phyloP scores from a whole-genome alignment of 768 basidiomycete genomes.

The Tricholoma sp. region DNA sequence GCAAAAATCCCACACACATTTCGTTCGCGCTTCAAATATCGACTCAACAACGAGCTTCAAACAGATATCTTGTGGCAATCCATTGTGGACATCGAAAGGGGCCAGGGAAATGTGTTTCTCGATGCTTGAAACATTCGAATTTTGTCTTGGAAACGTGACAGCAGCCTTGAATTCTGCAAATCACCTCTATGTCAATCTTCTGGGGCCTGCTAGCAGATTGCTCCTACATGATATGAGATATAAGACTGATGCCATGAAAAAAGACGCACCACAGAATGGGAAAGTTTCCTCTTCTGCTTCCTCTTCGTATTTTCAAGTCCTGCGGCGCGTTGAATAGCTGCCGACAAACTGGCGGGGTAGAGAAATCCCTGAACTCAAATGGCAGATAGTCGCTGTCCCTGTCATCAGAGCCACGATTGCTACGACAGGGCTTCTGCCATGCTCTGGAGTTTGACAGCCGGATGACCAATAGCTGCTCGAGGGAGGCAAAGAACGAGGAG shows the following conservation, averaged over 20 bases:
- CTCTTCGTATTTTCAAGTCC: background rate
- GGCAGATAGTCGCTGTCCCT: slow-evolving; percentile 10
- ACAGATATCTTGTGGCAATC: slow-evolving; percentile 13
- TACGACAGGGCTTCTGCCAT: background rate
- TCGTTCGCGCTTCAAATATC: slow-evolving; percentile 15
- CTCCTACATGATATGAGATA: background rate
- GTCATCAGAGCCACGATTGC: slow-evolving; percentile 3
- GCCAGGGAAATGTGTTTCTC: slow-evolving; percentile 19
- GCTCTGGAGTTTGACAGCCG: background rate
- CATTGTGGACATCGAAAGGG: slow-evolving; percentile 16
- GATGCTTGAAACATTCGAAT: slow-evolving; percentile 18
- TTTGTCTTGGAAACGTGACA: slow-evolving; percentile 15
- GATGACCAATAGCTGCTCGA: background rate
- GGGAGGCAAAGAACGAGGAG: slow-evolving; percentile 4
- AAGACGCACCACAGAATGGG: background rate
- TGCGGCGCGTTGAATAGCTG: background rate
- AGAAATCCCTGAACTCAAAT: background rate
- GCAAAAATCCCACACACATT: slow-evolving; percentile 10
- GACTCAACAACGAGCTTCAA: slow-evolving; percentile 16
- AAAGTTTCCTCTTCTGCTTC: slow-evolving; percentile 12
- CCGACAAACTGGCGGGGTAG: background rate
- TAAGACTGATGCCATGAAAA: background rate
- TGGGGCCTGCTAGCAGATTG: slow-evolving; percentile 7
- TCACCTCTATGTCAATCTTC: slow-evolving; percentile 9
- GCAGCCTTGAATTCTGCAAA: slow-evolving; percentile 17